A percentile compares a stretch with the other conserved stretches of the same genome.
phyloP scores from a whole-genome alignment of 2,329 filamentous ascomycete genomes.

The Phialemoniopsis sp. region DNA sequence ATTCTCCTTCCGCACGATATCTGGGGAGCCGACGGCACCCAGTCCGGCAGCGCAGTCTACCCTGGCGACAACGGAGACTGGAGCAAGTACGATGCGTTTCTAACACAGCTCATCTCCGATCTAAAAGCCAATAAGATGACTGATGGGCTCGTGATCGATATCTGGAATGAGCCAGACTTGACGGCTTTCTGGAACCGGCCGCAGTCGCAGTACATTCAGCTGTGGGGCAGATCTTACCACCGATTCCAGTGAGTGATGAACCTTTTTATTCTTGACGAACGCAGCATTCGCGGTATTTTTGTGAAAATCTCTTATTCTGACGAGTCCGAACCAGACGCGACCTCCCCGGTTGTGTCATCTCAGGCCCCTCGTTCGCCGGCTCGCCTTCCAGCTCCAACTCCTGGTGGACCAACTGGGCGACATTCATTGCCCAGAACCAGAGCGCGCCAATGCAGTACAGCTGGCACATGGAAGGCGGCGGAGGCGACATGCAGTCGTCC shows the following conservation, averaged over 20 bases:
- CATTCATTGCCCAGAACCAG: slow-evolving; percentile 25
- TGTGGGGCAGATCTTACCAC: slow-evolving; percentile 21
- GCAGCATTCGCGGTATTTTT: too few relatives aligned
- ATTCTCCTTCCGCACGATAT: slow-evolving; percentile 40
- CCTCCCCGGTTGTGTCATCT: slow-evolving; percentile 17
- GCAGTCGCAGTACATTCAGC: slow-evolving; percentile 31
- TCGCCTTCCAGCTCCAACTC: slow-evolving; percentile 22
- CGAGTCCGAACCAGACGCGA: slow-evolving; percentile 3
- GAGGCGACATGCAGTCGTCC: slow-evolving; percentile 19
- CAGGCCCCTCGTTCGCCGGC: slow-evolving; percentile 30
- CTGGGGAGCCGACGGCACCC: slow-evolving; percentile 42
- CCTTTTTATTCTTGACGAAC: too few relatives aligned
- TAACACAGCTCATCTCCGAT: slow-evolving; percentile 26
- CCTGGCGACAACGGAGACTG: slow-evolving; percentile 47
- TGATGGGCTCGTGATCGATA: slow-evolving; percentile 36
- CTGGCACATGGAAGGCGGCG: slow-evolving; percentile 32
- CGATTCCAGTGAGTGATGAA: slow-evolving; percentile 25
- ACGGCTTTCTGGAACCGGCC: slow-evolving; percentile 28
- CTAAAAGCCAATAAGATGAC: slow-evolving; percentile 29
- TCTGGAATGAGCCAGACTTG: slow-evolving; percentile 50
- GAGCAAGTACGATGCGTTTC: slow-evolving; percentile 35
- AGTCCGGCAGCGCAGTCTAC: slow-evolving; percentile 26
- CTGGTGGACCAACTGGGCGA: slow-evolving; percentile 35
- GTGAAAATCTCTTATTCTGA: neutral
- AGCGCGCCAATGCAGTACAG: slow-evolving; percentile 36